Percentiles rank a stretch among this genome's conserved stretches.
These are phyloP conservation scores for Yamadazyma atmosphaerica DNA, from an alignment of 1,139 yeast species.

Conservation along the genomic window DNA sequence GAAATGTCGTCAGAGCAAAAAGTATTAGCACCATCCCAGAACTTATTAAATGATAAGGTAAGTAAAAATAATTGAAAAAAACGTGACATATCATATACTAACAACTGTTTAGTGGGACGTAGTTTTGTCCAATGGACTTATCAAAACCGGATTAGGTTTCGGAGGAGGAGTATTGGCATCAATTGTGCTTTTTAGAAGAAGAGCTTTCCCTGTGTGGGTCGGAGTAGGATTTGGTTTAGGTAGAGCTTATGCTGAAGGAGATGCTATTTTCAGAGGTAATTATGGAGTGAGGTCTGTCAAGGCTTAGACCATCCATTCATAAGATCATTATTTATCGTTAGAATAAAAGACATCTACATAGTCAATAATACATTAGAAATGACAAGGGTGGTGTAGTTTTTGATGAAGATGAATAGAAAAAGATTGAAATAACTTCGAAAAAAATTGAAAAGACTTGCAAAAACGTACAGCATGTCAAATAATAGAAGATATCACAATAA, in stretches of 20 bases:
- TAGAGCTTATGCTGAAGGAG: constrained; percentile 97
- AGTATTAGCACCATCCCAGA: constrained; percentile 58
- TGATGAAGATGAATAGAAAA: too few relatives aligned
- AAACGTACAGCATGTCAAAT: too few relatives aligned
- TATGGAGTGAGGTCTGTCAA: constrained; percentile 75
- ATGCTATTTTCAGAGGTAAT: constrained; percentile 84
- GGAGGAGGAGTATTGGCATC: constrained; percentile 96
- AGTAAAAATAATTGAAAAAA: constrained; percentile 5
- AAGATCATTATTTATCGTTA: background rate
- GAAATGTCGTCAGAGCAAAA: constrained; percentile 27
- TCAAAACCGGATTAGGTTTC: constrained; percentile 95
- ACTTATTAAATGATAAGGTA: constrained; percentile 70
- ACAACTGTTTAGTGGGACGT: constrained; percentile 72
- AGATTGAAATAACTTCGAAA: too few relatives aligned
- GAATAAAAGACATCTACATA: background rate
- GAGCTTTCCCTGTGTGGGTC: constrained; percentile 96
- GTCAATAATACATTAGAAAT: background rate
- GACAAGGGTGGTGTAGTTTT: too few relatives aligned
- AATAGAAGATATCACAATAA: too few relatives aligned
- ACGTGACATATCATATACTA: constrained; percentile 17
- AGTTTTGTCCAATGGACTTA: constrained; percentile 89
- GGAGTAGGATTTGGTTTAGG: constrained; percentile 97
- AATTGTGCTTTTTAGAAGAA: constrained; percentile 86
- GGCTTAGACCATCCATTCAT: too few relatives aligned
- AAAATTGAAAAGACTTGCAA: too few relatives aligned